phyloP scores from a whole-genome alignment of 495 filamentous ascomycete genomes.

The Tuber calosporum region DNA sequence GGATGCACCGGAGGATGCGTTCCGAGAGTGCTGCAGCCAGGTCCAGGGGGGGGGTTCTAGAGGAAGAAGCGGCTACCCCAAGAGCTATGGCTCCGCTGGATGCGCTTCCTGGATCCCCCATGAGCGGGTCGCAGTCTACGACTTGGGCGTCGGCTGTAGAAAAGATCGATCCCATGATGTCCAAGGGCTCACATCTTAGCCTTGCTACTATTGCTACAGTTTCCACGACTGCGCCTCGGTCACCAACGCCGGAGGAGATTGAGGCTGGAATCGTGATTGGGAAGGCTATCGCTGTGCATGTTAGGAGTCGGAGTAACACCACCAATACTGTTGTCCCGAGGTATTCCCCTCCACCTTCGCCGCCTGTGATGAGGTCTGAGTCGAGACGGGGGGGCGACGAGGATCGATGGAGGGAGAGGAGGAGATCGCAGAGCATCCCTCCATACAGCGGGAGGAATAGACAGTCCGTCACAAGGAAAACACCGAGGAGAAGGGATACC shows the following conservation, averaged over 20 bases:
- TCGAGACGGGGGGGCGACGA: constrained; percentile 9
- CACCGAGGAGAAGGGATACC: constrained; percentile 18
- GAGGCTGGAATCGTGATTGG: constrained; percentile 31
- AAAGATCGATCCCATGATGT: constrained; percentile 17
- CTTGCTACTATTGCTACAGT: constrained; percentile 16
- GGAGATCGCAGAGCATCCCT: constrained; percentile 14
- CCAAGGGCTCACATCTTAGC: constrained; percentile 16
- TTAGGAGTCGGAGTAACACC: constrained; percentile 24
- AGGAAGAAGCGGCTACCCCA: background rate
- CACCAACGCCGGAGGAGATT: constrained; percentile 30
- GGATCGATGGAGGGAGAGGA: background rate
- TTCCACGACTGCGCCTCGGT: constrained; percentile 20
- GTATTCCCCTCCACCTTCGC: constrained; percentile 23
- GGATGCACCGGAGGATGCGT: constrained; percentile 3
- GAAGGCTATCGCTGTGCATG: constrained; percentile 30
- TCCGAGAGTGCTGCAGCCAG: background rate
- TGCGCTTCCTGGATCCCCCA: background rate
- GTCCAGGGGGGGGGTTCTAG: background rate
- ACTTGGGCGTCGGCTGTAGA: background rate
- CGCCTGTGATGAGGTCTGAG: constrained; percentile 18
- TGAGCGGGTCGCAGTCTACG: background rate
- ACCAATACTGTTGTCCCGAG: constrained; percentile 1
- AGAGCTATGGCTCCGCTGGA: background rate
- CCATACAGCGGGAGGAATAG: background rate
- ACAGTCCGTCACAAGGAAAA: constrained; percentile 11